Evolutionary conservation across 2,329 filamentous ascomycete species (phyloP).

Genomic region (Pleomassaria siparia): DNA sequence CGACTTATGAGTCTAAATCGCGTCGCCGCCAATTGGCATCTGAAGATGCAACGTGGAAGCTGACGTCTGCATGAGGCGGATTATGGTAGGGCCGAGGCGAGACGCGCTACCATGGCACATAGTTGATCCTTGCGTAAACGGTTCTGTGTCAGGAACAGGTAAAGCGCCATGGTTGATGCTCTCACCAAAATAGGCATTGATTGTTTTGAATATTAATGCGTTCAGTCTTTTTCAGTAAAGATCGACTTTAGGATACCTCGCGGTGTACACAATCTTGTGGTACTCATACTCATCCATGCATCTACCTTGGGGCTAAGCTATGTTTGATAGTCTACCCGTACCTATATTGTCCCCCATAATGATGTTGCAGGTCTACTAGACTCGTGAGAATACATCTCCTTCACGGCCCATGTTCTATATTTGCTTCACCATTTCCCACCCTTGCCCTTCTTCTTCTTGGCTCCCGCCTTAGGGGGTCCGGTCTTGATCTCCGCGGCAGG

Average conservation of each 20-base stretch:
- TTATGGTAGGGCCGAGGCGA: neutral
- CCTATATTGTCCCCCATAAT: too few relatives aligned
- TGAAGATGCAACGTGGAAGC: conserved; percentile 42
- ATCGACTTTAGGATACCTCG: too few relatives aligned
- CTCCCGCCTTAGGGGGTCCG: conserved; percentile 37
- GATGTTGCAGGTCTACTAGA: too few relatives aligned
- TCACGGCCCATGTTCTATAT: neutral
- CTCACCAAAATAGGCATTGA: too few relatives aligned
- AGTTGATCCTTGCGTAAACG: neutral
- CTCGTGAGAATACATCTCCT: neutral
- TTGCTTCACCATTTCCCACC: conserved; percentile 30
- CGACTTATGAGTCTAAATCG: conserved; percentile 7
- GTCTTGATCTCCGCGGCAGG: conserved; percentile 33
- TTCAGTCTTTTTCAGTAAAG: too few relatives aligned
- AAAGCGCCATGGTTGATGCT: too few relatives aligned
- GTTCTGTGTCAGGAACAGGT: neutral
- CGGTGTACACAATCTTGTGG: too few relatives aligned
- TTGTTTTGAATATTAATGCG: too few relatives aligned
- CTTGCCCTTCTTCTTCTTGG: conserved; percentile 41
- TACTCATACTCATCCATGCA: too few relatives aligned
- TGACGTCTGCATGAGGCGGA: conserved; percentile 20
- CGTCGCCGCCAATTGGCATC: conserved; percentile 25
- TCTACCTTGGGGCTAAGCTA: too few relatives aligned
- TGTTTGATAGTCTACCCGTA: too few relatives aligned
- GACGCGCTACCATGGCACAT: neutral